Evolutionary conservation across 2,329 filamentous ascomycete genomes (phyloP), one percentile per base, ranked within the genome.

Genomic region (Calonectria ilicicola): DNA sequence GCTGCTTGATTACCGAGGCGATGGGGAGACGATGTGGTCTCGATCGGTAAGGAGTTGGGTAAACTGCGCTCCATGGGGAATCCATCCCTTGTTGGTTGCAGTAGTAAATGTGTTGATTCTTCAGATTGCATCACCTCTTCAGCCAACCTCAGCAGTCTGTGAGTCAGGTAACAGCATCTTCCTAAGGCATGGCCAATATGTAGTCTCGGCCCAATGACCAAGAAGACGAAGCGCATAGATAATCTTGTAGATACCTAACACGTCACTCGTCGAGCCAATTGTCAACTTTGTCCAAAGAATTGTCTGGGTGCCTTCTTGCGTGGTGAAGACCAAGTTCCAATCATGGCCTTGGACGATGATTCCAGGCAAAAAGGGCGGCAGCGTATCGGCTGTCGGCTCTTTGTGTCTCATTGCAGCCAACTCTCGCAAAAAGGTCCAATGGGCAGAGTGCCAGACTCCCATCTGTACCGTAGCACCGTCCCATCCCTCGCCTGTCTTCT

Each of bases 401-500:
- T 1, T 8, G 23, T 46, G n/a, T 29, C 40, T 19, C 26, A 14
- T 32, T n/a, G n/a, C 17, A 15, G 23, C 58, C 40, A 63, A 12
- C 58, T 63, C 58, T 3, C 42, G 63, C 8, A 70, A 44, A 38
- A 70, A 70, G 2, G 58, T 42, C 68, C 62, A 70, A 26, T 70
- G 68, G 9, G 62, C 68, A 23, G 68, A 64, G 5, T 66, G 51
- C 68, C 68, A 70, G 2, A 70, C 44, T 1, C 68, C 68, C 29
- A 70, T 27, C 58, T 70, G 68, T 19, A 70, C n/a, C 32, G 58
- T 62, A 1, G 68, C 68, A 10, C 53, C 51, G 9, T 70, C 68
- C 68, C 68, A 70, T 19, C 68, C 68, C 68, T 70, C 68, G 29
- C 68, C 68, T 2, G 68, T 70, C 32, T 49, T 66, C 19, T 66